Percentiles rank a stretch among this genome's conserved stretches.
Evolutionary conservation across 1,284 basidiomycete genomes (phyloP).

Genomic region (Ceratobasidium sp.): DNA sequence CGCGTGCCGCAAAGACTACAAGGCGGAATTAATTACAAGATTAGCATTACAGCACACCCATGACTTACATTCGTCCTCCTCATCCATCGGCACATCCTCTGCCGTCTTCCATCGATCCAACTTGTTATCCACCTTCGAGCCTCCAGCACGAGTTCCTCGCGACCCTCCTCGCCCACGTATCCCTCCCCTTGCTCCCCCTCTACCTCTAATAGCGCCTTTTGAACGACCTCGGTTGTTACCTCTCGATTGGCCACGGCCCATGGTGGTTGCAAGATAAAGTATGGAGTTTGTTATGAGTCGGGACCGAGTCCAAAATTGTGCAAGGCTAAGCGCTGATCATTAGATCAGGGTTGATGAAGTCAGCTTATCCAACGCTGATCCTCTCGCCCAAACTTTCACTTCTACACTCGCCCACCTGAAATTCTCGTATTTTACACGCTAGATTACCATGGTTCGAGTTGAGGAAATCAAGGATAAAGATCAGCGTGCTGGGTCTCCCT

Average conservation of each 20-base stretch:
- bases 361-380: conserved; percentile 36
- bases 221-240: conserved; percentile 9
- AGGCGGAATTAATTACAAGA: background rate
- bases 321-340: conserved; percentile 34
- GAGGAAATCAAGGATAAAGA: conserved; percentile 86
- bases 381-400: conserved; percentile 47
- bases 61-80: conserved; percentile 79
- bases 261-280: conserved; percentile 23
- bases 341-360: conserved; percentile 32
- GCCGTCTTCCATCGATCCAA: conserved; percentile 74
- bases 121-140: conserved; percentile 37
- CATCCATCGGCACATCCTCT: conserved; percentile 78
- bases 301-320: conserved; percentile 41
- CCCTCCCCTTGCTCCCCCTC: conserved; percentile 6
- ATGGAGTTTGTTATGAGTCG: conserved; percentile 23
- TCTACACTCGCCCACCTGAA: conserved; percentile 1
- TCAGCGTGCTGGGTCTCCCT: conserved; percentile 69
- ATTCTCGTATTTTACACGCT: conserved; percentile 17
- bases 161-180: background rate
- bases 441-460: conserved; percentile 81
- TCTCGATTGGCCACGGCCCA: conserved; percentile 39
- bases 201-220: background rate
- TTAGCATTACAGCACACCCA: background rate
- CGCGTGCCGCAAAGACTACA: conserved; percentile 77
- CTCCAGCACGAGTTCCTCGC: conserved; percentile 3